Evolutionary conservation across 371 early-diverging fungal genomes (phyloP).

Genomic region (Circinella minor): DNA sequence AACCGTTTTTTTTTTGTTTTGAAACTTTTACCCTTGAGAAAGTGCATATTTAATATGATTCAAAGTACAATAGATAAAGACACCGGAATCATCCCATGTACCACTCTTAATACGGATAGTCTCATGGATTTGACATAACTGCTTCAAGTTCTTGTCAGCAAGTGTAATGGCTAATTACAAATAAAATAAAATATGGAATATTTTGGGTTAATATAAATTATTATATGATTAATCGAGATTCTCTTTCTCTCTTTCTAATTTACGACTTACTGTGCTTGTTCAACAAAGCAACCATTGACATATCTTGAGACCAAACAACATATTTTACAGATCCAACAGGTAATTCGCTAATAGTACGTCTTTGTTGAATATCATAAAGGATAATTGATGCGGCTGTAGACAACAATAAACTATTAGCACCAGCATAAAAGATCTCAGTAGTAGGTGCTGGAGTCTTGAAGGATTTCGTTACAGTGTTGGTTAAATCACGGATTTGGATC

Average conservation of each 20-base stretch:
- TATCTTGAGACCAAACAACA: constrained; percentile 89
- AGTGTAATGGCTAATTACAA: constrained; percentile 73
- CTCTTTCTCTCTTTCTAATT: not conserved
- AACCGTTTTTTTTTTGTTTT: not conserved
- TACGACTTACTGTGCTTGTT: constrained; percentile 84
- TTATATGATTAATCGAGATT: too few species aligned
- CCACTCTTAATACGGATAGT: constrained; percentile 97
- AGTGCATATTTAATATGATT: constrained; percentile 99
- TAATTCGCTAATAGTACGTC: constrained; percentile 75
- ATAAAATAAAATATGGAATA: not conserved
- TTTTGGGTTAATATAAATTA: not conserved
- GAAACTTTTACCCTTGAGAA: constrained; percentile 76
- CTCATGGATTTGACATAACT: constrained; percentile 90
- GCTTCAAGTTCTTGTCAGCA: constrained; percentile 85
- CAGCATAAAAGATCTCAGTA: constrained; percentile 87
- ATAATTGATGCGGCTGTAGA: constrained; percentile 84
- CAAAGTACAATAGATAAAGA: constrained; percentile 96
- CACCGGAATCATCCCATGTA: constrained; percentile 91
- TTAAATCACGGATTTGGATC: constrained; percentile 81
- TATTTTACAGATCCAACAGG: constrained; percentile 84
- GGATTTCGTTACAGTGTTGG: constrained; percentile 87
- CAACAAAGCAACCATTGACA: constrained; percentile 84
- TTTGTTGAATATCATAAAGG: constrained; percentile 89
- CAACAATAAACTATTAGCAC: constrained; percentile 83
- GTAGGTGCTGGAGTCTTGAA: constrained; percentile 80